phyloP scores from a whole-genome alignment of 2,329 filamentous ascomycete genomes.

The Penicillium occitanis region DNA sequence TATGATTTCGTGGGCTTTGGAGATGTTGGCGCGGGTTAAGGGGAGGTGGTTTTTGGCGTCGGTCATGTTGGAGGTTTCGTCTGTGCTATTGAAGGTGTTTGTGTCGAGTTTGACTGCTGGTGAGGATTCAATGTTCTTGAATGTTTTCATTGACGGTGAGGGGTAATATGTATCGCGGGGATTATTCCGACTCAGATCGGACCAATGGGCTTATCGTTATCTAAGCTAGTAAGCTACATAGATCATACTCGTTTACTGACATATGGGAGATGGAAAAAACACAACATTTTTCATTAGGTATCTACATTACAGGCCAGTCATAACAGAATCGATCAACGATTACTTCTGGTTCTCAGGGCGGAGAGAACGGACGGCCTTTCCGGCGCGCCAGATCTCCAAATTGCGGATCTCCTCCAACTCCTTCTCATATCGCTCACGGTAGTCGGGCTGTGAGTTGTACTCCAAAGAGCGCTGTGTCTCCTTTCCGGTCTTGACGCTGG shows the following conservation, averaged over 20 bases:
- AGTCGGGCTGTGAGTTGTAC: constrained; percentile 94
- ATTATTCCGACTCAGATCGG: not conserved
- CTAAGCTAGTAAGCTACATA: not conserved
- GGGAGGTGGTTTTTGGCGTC: constrained; percentile 52
- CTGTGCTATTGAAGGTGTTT: not conserved
- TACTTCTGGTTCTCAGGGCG: constrained; percentile 86
- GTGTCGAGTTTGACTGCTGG: not conserved
- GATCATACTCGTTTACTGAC: not conserved
- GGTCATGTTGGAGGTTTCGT: constrained; percentile 14
- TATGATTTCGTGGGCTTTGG: constrained; percentile 71
- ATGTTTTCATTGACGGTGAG: not conserved
- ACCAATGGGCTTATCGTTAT: constrained; percentile 1
- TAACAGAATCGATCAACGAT: constrained; percentile 5
- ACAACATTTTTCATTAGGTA: constrained; percentile 20
- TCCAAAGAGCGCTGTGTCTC: constrained; percentile 97
- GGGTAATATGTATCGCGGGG: not conserved
- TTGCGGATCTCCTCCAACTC: constrained; percentile 99
- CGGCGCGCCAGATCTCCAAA: constrained; percentile 98
- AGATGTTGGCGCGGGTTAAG: constrained; percentile 70
- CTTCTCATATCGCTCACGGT: constrained; percentile 94
- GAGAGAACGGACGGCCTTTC: constrained; percentile 90
- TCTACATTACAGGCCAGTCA: constrained; percentile 21
- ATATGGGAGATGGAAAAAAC: not conserved
- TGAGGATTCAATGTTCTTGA: too few species aligned
- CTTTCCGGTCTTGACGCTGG: constrained; percentile 82